These are phyloP conservation scores for Euclidium syriacum DNA, from an alignment of 345 rosid species.

Conservation along the genomic window DNA sequence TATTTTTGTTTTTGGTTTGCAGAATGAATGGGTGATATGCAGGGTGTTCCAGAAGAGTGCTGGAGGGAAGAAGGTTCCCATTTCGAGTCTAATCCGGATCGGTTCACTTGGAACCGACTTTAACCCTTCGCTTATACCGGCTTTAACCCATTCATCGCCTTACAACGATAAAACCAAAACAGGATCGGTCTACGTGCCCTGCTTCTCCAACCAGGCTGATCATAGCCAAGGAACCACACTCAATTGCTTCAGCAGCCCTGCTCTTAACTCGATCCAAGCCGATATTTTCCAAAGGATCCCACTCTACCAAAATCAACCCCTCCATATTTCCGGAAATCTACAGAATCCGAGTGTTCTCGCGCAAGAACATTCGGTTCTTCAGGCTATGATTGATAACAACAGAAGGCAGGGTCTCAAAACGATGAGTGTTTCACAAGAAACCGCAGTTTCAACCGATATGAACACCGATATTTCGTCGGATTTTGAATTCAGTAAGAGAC, in stretches of 20 bases:
- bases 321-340: slow-evolving; percentile 21
- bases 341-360: slow-evolving; percentile 33
- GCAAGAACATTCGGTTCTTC: slow-evolving; percentile 50
- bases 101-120: slow-evolving; percentile 45
- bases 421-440: slow-evolving; percentile 62
- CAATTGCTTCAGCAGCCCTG: slow-evolving; percentile 35
- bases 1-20: not conserved
- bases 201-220: slow-evolving; percentile 82
- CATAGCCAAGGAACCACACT: slow-evolving; percentile 36
- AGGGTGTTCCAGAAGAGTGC: slow-evolving; percentile 79
- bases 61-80: slow-evolving; percentile 65
- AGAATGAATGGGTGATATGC: slow-evolving; percentile 96
- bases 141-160: slow-evolving; percentile 64
- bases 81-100: slow-evolving; percentile 47
- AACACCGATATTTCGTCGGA: slow-evolving; percentile 48
- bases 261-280: slow-evolving; percentile 27
- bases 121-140: slow-evolving; percentile 47
- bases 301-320: slow-evolving; percentile 33
- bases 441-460: slow-evolving; percentile 36
- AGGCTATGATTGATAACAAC: slow-evolving; percentile 46
- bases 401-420: slow-evolving; percentile 40
- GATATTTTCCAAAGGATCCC: slow-evolving; percentile 34
- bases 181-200: slow-evolving; percentile 83
- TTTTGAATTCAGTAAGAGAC: slow-evolving; percentile 42
- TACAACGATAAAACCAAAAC: slow-evolving; percentile 34